Base-by-base conservation (phyloP, 306 rosid species). In the Lathyrus sativus region DNA sequence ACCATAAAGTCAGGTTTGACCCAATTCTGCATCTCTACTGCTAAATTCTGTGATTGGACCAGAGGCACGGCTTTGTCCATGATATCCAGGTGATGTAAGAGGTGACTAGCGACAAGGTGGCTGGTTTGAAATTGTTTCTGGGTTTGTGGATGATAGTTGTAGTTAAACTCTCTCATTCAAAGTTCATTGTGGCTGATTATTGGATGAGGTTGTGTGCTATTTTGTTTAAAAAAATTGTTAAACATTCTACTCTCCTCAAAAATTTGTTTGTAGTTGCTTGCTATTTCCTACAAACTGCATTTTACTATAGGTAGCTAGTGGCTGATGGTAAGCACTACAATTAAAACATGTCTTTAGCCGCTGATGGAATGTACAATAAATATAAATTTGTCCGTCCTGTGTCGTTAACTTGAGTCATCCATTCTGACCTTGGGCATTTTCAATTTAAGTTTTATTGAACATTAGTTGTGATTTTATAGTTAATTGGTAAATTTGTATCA, bases 81-180 rank as follows among this genome's bases (percentile, higher is more conserved):
- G 28, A 60, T 43, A 43, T 12, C 15, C 15, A 2, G 7, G 15
- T 43, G 49, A 12, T 43, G 17, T 43, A 1, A n/a, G n/a, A 0
- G 49, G 49, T 43, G 50, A 31, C 18, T 45, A 3, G 6, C 6
- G 17, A 11, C 22, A 28, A 18, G 45, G 9, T 60, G 48, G n/a
- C 50, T 11, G 37, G 37, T 62, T 62, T 8, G 17, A 11, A 62
- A 10, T 18, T 39, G 35, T 14, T 10, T 39, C 5, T 5, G 67
- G 50, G 50, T 2, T 10, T 18, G 33, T 10, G 67, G 50, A 13
- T 62, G 24, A 38, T 18, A 9, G 31, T 38, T 37, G n/a, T 7
- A 6, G 11, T 41, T 49, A 48, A 68, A 53, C n/a, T n/a, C n/a
- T n/a, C 63, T 29, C 14, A 43, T 65, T 65, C 41, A 65, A 14